Base-by-base conservation (phyloP, 768 basidiomycete genomes). In the Dioszegia crocea region DNA sequence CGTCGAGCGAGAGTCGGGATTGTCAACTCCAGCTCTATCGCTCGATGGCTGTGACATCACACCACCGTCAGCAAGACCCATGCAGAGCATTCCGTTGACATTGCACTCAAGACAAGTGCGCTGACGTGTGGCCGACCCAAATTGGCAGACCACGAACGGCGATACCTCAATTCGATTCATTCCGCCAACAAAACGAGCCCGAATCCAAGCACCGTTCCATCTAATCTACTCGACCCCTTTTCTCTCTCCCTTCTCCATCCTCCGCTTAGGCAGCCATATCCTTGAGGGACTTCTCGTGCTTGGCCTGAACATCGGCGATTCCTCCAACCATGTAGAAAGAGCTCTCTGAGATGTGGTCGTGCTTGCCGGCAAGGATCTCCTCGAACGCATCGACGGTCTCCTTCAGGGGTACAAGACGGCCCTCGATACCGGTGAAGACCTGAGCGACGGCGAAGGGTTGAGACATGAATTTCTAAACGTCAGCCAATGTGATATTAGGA, bases 381-480 rank as follows among this genome's bases (percentile, higher is more conserved):
- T 88, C 92, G 88, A 97, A 98, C 40, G 94, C 73, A 38, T 50
- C 57, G 57, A 75, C 54, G 56, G 74, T 75, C 55, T 98, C 93
- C 83, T 97, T 97, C 66, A 99, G 82, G 14, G 93, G 83, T 33
- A 99, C 94, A 62, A 98, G 89, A 79, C 88, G 89, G 76, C 94
- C 96, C 83, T 96, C 93, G 75, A 90, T 93, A 83, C 94, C 94
- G 76, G 94, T 98, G 86, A 98, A 97, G 80, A 96, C 92, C 82
- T 97, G 91, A 58, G 93, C 96, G 78, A 97, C 94, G 78, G 90
- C 89, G 91, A 99, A 99, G 64, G 96, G 96, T 82, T 99, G 93
- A 68, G 92, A 97, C 96, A 99, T 98, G 89, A 98, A 97, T 83
- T 91, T 88, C 51, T 53, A 27, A 4, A 3, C 8, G 24, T 51